Conservation (phyloP, 495 filamentous ascomycete genomes). For the Neurospora tetrasperma region DNA sequence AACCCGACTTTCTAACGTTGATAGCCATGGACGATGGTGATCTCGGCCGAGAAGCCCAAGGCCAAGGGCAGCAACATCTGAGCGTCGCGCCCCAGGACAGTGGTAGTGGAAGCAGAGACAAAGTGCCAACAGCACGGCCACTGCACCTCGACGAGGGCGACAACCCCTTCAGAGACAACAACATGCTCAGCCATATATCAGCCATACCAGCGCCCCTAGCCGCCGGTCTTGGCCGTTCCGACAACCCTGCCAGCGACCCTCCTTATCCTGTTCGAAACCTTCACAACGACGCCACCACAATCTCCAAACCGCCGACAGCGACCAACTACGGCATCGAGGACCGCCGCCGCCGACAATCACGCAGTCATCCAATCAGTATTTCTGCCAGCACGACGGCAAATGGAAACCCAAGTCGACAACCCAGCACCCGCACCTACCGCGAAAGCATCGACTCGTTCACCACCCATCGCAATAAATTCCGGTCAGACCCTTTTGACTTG, state of each 20-base stretch:
- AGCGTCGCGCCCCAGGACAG: not conserved
- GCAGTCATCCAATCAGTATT: conserved; percentile 31
- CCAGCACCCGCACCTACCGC: conserved; percentile 22
- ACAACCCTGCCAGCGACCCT: conserved; percentile 37
- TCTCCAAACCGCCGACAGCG: conserved; percentile 12
- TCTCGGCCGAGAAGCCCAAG: conserved; percentile 24
- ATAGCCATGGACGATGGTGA: conserved; percentile 28
- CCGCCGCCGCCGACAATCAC: conserved; percentile 31
- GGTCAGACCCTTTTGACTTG: conserved; percentile 58
- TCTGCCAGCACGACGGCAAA: conserved; percentile 9
- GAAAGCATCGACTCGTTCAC: conserved; percentile 24
- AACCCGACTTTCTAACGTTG: conserved; percentile 32
- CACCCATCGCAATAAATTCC: conserved; percentile 38
- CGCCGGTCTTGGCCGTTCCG: conserved; percentile 8
- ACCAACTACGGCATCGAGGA: conserved; percentile 1
- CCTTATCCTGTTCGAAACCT: conserved; percentile 18
- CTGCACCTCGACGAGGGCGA: conserved; percentile 28
- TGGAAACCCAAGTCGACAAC: conserved; percentile 9
- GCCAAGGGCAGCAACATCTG: conserved; percentile 13
- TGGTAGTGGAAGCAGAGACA: not conserved
- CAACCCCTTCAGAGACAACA: conserved; percentile 33
- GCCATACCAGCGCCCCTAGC: conserved; percentile 27
- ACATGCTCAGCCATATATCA: conserved; percentile 29
- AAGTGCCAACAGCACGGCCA: not conserved
- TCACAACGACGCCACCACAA: not conserved